Base-by-base conservation (phyloP, 768 basidiomycete genomes). In the Gymnopilus junonius region DNA sequence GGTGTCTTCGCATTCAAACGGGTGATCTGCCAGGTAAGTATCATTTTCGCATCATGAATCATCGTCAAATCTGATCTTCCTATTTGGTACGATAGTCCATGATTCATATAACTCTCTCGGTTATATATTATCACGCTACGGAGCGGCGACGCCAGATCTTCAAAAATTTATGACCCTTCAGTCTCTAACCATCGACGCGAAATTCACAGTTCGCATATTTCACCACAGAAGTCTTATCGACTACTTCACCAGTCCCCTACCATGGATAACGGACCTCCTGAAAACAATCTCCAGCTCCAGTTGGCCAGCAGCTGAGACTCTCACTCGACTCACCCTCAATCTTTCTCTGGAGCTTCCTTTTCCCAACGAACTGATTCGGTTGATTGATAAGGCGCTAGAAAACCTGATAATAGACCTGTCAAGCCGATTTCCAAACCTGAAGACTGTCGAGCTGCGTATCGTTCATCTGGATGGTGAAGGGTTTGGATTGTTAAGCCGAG, bases 171-270 rank as follows among this genome's bases (percentile, higher is more conserved):
- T 45, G 12, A 20, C n/a, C 23, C 51, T 61, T 4, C 31, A 42
- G 11, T 43, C 34, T 7, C 8, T 61, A 1, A 45, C 32, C n/a
- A 55, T 61, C n/a, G 51, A 54, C 27, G 59, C 59, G 3, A 43
- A 55, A 15, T 43, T 61, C 23, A 55, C 51, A 40, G 37, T 54
- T 6, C 51, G 59, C 2, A 61, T 45, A 15, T 61, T 61, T 20
- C 59, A 61, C 42, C 59, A 61, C 23, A 40, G 59, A 3, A 61
- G 14, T 17, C 59, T 61, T 27, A 42, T 61, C 21, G 59, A 61
- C 23, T 61, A 61, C 25, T 61, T 61, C 34, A 45, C 59, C 3
- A 54, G 29, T 12, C 59, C 59, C 8, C 3, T 61, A 4, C 51
- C 51, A 21, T 62, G 46, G 40, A 55, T 53, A 35, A 27, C 17